Percentiles rank a stretch among this genome's conserved stretches.
Conservation (phyloP, 306 rosid genomes). For the Nissolia schottii region DNA sequence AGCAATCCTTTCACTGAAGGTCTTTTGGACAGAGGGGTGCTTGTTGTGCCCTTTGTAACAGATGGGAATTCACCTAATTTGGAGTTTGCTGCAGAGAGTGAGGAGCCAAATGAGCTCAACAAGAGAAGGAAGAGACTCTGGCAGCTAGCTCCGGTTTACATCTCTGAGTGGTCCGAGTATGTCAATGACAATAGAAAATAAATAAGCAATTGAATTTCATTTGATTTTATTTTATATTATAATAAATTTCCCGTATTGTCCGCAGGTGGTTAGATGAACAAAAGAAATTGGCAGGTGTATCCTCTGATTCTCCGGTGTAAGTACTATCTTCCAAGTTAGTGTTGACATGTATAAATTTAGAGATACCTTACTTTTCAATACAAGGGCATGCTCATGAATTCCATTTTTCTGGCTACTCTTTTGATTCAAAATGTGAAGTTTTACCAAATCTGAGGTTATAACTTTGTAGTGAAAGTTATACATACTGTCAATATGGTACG, state of each 20-base stretch:
- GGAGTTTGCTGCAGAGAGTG: conserved; percentile 61
- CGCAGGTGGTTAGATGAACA: conserved; percentile 87
- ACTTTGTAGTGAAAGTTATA: not conserved
- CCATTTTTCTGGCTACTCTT: not conserved
- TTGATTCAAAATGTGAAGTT: not conserved
- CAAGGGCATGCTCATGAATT: not conserved
- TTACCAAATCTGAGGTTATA: not conserved
- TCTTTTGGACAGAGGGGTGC: conserved; percentile 85
- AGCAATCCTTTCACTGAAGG: conserved; percentile 72
- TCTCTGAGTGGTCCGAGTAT: conserved; percentile 74
- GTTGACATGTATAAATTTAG: not conserved
- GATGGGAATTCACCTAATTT: conserved; percentile 59
- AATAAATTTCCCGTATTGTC: not conserved
- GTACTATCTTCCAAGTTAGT: conserved; percentile 26
- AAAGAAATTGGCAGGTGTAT: conserved; percentile 74
- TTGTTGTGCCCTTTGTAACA: conserved; percentile 72
- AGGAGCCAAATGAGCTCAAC: conserved; percentile 44
- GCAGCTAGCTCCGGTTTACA: conserved; percentile 64
- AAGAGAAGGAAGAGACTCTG: conserved; percentile 76
- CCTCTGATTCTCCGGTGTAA: conserved; percentile 93
- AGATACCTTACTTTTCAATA: not conserved
- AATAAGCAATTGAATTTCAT: not conserved
- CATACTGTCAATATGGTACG: not conserved
- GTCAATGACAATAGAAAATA: conserved; percentile 17
- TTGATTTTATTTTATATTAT: not conserved